Conservation (phyloP, 2,329 filamentous ascomycete genomes). For the Trichocomaceae sp. region DNA sequence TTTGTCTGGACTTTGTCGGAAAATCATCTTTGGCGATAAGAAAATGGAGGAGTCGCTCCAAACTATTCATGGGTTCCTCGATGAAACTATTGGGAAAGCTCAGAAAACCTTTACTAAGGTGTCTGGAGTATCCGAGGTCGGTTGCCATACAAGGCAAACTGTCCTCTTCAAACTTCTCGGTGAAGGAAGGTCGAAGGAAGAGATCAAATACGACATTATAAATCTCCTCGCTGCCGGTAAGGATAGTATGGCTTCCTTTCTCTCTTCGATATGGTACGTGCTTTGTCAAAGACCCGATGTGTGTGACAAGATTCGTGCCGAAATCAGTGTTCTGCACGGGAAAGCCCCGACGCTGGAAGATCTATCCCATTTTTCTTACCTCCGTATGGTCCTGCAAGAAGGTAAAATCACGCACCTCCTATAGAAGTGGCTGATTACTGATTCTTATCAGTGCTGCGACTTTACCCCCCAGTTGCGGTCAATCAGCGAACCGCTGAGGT, state of each 20-base stretch:
- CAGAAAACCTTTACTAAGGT: background rate
- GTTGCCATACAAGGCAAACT: too few relatives aligned
- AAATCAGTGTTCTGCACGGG: background rate
- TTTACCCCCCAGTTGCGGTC: conserved; percentile 50
- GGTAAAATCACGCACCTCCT: conserved; percentile 19
- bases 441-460: conserved; percentile 19
- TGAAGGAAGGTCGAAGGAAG: too few relatives aligned
- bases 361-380: background rate
- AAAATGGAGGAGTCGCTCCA: background rate
- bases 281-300: conserved; percentile 22
- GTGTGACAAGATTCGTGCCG: conserved; percentile 17
- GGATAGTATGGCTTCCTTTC: conserved; percentile 31
- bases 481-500: conserved; percentile 41
- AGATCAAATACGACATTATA: conserved; percentile 17
- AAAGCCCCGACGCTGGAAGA: background rate
- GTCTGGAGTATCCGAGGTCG: background rate
- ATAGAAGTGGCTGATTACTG: background rate
- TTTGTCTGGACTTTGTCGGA: background rate
- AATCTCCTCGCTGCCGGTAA: conserved; percentile 33
- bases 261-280: conserved; percentile 25
- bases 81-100: background rate
- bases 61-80: background rate
- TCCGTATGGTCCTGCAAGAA: conserved; percentile 23
- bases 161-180: too few relatives aligned
- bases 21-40: background rate